phyloP scores from a whole-genome alignment of 305 asterid genomes.

The Salvia sclarea region DNA sequence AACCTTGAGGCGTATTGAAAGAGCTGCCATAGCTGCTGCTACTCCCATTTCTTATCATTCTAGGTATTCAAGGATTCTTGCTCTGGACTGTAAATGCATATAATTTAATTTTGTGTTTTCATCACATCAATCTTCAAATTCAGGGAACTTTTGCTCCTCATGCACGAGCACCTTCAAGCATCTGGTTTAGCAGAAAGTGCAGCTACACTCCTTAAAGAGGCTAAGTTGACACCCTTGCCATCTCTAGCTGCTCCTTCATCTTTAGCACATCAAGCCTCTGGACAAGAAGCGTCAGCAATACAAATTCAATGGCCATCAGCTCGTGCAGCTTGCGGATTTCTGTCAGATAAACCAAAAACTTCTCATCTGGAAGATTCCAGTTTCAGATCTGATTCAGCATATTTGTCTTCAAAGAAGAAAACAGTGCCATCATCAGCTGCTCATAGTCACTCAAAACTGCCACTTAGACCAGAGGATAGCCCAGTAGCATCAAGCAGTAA shows the following conservation, averaged over 20 bases:
- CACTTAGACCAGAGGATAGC: slow-evolving; percentile 49
- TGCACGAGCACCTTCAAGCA: slow-evolving; percentile 96
- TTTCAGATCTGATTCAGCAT: slow-evolving; percentile 52
- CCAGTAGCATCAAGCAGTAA: slow-evolving; percentile 50
- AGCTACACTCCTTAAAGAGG: slow-evolving; percentile 75
- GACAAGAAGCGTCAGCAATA: slow-evolving; percentile 63
- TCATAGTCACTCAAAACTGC: slow-evolving; percentile 45
- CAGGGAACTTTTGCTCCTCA: slow-evolving; percentile 93
- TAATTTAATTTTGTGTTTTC: slow-evolving; percentile 27
- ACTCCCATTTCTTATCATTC: slow-evolving; percentile 97
- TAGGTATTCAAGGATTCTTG: slow-evolving; percentile 51
- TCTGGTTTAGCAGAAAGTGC: slow-evolving; percentile 84
- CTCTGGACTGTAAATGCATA: slow-evolving; percentile 9
- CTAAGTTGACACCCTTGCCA: slow-evolving; percentile 87
- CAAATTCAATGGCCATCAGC: slow-evolving; percentile 94
- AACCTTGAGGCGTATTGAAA: slow-evolving; percentile 94
- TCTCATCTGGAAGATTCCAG: slow-evolving; percentile 48
- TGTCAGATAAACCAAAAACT: slow-evolving; percentile 61
- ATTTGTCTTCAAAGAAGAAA: slow-evolving; percentile 61
- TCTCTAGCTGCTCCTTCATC: slow-evolving; percentile 90
- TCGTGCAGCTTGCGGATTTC: slow-evolving; percentile 67
- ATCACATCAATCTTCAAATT: slow-evolving; percentile 24
- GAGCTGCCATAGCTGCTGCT: slow-evolving; percentile 99
- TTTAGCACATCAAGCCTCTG: slow-evolving; percentile 68
- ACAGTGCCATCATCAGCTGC: slow-evolving; percentile 43